Percentiles rank a stretch among this genome's conserved stretches.
Conservation (phyloP, 768 basidiomycete species). For the Xerocomellus amylosporus region DNA sequence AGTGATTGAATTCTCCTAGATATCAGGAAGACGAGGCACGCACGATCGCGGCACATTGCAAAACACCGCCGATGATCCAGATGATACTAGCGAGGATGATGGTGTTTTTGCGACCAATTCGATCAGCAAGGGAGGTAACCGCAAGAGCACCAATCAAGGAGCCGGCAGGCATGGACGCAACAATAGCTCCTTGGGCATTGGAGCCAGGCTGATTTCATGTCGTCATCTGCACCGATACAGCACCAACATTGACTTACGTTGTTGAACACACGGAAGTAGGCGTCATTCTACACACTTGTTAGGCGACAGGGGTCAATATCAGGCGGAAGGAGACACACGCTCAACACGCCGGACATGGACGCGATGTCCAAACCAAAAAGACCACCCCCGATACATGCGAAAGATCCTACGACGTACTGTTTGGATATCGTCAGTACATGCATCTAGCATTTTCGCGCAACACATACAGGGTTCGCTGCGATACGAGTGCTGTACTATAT, state of each 20-base stretch:
- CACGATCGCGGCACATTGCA: constrained; percentile 62
- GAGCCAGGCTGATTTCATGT: constrained; percentile 40
- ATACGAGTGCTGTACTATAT: constrained; percentile 53
- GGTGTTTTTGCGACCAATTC: constrained; percentile 61
- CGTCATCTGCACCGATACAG: not conserved
- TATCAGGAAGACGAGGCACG: constrained; percentile 8
- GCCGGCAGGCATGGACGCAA: constrained; percentile 75
- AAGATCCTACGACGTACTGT: constrained; percentile 76
- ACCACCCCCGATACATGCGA: constrained; percentile 79
- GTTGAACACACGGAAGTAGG: constrained; percentile 27
- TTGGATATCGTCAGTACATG: constrained; percentile 6
- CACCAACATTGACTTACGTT: constrained; percentile 12
- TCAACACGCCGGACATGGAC: constrained; percentile 77
- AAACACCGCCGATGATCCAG: constrained; percentile 69
- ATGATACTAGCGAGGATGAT: constrained; percentile 65
- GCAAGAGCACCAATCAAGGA: constrained; percentile 64
- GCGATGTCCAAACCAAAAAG: constrained; percentile 81
- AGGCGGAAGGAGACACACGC: constrained; percentile 30
- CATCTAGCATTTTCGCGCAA: not conserved
- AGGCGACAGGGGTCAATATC: not conserved
- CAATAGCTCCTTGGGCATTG: constrained; percentile 65
- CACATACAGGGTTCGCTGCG: constrained; percentile 54
- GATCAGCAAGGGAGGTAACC: constrained; percentile 62
- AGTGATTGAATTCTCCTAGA: not conserved
- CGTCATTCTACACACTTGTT: constrained; percentile 22